Evolutionary conservation across 2,329 filamentous ascomycete species (phyloP).

Genomic region (Fusarium sp.): DNA sequence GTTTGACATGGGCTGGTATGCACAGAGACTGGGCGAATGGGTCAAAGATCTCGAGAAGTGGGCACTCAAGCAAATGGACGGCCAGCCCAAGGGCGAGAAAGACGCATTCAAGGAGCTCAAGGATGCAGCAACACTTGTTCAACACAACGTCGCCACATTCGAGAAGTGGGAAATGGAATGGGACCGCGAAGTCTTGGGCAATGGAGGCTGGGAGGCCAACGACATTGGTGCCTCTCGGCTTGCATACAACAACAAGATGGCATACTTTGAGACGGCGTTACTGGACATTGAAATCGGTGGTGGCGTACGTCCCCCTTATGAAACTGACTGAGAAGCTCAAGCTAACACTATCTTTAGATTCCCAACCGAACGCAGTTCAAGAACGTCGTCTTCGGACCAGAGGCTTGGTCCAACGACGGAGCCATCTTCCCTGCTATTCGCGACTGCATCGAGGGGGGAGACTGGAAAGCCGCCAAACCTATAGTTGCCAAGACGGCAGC

Average conservation of each 20-base stretch:
- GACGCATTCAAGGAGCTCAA: slow-evolving; percentile 47
- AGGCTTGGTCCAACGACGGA: slow-evolving; percentile 69
- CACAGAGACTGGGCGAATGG: slow-evolving; percentile 70
- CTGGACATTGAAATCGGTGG: slow-evolving; percentile 77
- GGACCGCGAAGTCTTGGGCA: slow-evolving; percentile 75
- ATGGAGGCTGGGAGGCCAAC: slow-evolving; percentile 79
- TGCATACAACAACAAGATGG: slow-evolving; percentile 81
- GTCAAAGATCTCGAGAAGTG: slow-evolving; percentile 73
- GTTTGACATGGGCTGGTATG: slow-evolving; percentile 82
- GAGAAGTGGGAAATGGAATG: slow-evolving; percentile 80
- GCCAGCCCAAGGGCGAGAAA: slow-evolving; percentile 15
- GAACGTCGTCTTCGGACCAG: slow-evolving; percentile 88
- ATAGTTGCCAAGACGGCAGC: slow-evolving; percentile 77
- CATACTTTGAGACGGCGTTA: slow-evolving; percentile 82
- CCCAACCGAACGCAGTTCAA: slow-evolving; percentile 93
- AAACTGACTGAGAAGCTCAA: background rate
- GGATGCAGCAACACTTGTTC: slow-evolving; percentile 70
- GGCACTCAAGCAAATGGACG: slow-evolving; percentile 48
- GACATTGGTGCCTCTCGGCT: slow-evolving; percentile 73
- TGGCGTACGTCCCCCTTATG: slow-evolving; percentile 70
- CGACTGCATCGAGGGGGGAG: slow-evolving; percentile 76
- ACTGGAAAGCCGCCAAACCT: slow-evolving; percentile 74
- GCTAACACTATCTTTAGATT: slow-evolving; percentile 61
- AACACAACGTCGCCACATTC: slow-evolving; percentile 64
- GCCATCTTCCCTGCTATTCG: slow-evolving; percentile 75